Percentiles rank a stretch among this genome's conserved stretches.
phyloP scores from a whole-genome alignment of 371 early-diverging fungal species.

The Mucor indicus region DNA sequence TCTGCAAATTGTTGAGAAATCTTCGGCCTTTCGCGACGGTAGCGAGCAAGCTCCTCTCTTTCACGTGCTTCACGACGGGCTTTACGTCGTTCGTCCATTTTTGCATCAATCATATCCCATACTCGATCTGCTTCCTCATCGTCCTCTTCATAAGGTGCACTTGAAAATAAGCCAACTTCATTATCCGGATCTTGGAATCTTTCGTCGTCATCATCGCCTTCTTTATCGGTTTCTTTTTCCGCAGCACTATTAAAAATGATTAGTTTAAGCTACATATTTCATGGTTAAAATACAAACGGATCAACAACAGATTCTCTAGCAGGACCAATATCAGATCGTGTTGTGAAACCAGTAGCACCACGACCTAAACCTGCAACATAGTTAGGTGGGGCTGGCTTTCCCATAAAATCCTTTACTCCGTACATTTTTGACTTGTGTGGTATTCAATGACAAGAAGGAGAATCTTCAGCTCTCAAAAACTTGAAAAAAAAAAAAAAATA shows the following conservation, averaged over 20 bases:
- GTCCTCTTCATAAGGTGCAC: slow-evolving; percentile 89
- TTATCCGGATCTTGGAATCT: slow-evolving; percentile 92
- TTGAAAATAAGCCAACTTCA: slow-evolving; percentile 87
- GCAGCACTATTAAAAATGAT: slow-evolving; percentile 32
- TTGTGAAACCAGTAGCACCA: slow-evolving; percentile 96
- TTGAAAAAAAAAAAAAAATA: no score
- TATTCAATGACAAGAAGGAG: no score
- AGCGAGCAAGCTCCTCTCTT: slow-evolving; percentile 51
- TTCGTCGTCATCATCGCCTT: slow-evolving; percentile 69
- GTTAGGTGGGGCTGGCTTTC: slow-evolving; percentile 83
- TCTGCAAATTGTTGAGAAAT: slow-evolving; percentile 93
- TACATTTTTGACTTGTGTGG: no score
- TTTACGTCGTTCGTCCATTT: slow-evolving; percentile 88
- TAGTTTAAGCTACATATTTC: not conserved
- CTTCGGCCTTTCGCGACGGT: slow-evolving; percentile 59
- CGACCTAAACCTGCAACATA: slow-evolving; percentile 97
- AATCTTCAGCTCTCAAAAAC: no score
- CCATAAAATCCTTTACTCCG: slow-evolving; percentile 80
- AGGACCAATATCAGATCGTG: slow-evolving; percentile 97
- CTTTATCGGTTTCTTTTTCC: slow-evolving; percentile 30
- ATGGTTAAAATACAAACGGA: slow-evolving; percentile 29
- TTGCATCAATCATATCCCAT: slow-evolving; percentile 86
- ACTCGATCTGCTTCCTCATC: slow-evolving; percentile 97
- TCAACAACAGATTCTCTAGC: slow-evolving; percentile 76
- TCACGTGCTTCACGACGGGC: slow-evolving; percentile 70